Conservation (phyloP, 2,329 filamentous ascomycete genomes). For the Pseudogymnoascus sp. region DNA sequence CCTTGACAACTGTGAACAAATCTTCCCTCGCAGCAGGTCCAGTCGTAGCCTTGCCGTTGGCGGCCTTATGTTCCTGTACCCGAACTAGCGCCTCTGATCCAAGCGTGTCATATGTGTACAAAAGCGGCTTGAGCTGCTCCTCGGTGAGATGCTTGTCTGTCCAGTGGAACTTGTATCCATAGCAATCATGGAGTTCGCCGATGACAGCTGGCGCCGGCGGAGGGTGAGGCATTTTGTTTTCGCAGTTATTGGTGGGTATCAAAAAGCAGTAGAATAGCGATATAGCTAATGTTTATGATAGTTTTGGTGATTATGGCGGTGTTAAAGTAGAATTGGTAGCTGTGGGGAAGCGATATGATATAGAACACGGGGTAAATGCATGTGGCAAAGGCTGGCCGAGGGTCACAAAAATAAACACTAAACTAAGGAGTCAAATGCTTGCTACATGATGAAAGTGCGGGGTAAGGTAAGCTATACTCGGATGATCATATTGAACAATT, state of each 20-base stretch:
- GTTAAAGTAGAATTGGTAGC: not conserved
- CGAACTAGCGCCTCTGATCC: slow-evolving; percentile 58
- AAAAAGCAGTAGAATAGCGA: not conserved
- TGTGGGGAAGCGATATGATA: not conserved
- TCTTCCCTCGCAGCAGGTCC: slow-evolving; percentile 40
- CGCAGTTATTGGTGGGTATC: not conserved
- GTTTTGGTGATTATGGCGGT: not conserved
- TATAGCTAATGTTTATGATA: not conserved
- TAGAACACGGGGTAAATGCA: not conserved
- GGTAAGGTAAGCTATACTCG: not conserved
- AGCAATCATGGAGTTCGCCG: slow-evolving; percentile 29
- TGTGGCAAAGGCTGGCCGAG: slow-evolving; percentile 3
- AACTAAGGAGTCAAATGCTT: not conserved
- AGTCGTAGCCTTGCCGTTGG: slow-evolving; percentile 32
- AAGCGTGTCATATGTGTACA: slow-evolving; percentile 60
- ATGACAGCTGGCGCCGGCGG: not conserved
- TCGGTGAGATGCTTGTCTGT: slow-evolving; percentile 55
- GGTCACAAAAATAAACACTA: not conserved
- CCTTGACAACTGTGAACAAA: slow-evolving; percentile 54
- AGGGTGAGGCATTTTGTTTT: not conserved
- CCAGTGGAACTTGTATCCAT: slow-evolving; percentile 65
- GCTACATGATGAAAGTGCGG: not conserved
- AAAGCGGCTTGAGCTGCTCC: slow-evolving; percentile 52
- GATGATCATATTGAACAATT: not conserved
- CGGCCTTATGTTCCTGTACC: slow-evolving; percentile 33